Conservation (phyloP, 2,329 filamentous ascomycete genomes). For the Fusarium haematococcum region DNA sequence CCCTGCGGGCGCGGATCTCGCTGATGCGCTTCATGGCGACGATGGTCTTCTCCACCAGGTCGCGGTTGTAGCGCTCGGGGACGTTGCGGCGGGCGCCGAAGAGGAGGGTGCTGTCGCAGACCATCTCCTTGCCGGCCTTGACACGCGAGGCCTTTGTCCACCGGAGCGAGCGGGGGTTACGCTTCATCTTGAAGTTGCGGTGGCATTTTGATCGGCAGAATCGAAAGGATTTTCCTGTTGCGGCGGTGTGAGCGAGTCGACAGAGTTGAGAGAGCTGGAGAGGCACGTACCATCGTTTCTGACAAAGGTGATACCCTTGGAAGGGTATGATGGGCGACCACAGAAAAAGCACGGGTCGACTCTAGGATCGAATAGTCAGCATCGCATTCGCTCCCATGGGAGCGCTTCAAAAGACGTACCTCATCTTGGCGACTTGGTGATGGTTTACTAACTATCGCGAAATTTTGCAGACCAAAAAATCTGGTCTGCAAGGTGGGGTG, state of each 20-base stretch:
- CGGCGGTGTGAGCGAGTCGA: slow-evolving; percentile 5
- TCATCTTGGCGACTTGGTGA: not conserved
- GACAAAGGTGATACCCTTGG: not conserved
- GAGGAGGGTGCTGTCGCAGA: slow-evolving; percentile 92
- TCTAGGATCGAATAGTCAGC: not conserved
- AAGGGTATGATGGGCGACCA: not conserved
- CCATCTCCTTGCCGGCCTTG: slow-evolving; percentile 84
- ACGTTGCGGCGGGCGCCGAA: slow-evolving; percentile 95
- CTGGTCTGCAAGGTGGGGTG: not conserved
- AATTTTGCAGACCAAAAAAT: not conserved
- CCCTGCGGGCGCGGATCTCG: slow-evolving; percentile 85
- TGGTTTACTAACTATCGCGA: not conserved
- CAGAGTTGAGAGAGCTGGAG: not conserved
- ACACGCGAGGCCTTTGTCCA: slow-evolving; percentile 96
- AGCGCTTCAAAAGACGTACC: not conserved
- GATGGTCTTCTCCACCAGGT: slow-evolving; percentile 87
- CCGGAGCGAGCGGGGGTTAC: slow-evolving; percentile 94
- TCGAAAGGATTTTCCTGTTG: slow-evolving; percentile 4
- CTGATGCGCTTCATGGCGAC: slow-evolving; percentile 91
- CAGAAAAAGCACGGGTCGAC: not conserved
- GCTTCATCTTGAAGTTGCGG: slow-evolving; percentile 88
- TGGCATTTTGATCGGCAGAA: not conserved
- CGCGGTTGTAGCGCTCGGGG: slow-evolving; percentile 94
- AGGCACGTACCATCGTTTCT: not conserved
- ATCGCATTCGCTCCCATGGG: not conserved